These are phyloP conservation scores for Aphanomyces stellatus DNA, from an alignment of 352 stramenopile species.

Conservation along the genomic window DNA sequence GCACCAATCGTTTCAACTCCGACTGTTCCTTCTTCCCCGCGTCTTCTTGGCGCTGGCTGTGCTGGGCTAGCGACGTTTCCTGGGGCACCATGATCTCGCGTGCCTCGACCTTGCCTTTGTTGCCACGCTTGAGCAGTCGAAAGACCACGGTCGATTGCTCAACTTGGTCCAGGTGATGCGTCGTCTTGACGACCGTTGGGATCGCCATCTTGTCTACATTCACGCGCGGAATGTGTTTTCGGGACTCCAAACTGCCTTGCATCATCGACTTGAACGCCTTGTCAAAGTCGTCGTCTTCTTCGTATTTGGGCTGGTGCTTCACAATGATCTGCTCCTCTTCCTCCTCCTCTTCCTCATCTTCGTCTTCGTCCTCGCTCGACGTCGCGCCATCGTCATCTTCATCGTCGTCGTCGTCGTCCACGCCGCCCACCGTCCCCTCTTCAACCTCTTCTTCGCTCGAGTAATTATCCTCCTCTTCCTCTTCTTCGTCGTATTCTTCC, in stretches of 20 bases:
- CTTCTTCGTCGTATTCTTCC: slow-evolving; percentile 34
- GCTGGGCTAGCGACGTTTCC: slow-evolving; percentile 88
- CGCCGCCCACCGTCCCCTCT: slow-evolving; percentile 24
- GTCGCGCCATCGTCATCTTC: slow-evolving; percentile 49
- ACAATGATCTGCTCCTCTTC: slow-evolving; percentile 87
- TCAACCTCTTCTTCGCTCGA: slow-evolving; percentile 50
- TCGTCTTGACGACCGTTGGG: slow-evolving; percentile 65
- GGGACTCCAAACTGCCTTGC: slow-evolving; percentile 46
- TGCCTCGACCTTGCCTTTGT: slow-evolving; percentile 95
- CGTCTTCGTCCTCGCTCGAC: slow-evolving; percentile 35
- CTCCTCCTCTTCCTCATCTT: slow-evolving; percentile 54
- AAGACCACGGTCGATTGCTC: slow-evolving; percentile 60
- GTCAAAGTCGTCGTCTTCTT: slow-evolving; percentile 84
- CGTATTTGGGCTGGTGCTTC: slow-evolving; percentile 53
- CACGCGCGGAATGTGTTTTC: slow-evolving; percentile 51
- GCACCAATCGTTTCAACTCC: slow-evolving; percentile 80
- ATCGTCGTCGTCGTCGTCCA: slow-evolving; percentile 61
- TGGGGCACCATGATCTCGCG: slow-evolving; percentile 89
- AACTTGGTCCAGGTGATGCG: slow-evolving; percentile 17
- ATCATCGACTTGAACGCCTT: slow-evolving; percentile 85
- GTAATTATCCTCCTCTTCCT: slow-evolving; percentile 22
- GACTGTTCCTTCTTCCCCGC: slow-evolving; percentile 78
- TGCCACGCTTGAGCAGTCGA: slow-evolving; percentile 92
- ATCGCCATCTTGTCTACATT: slow-evolving; percentile 87
- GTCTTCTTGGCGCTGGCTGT: slow-evolving; percentile 81